Evolutionary conservation across 352 stramenopile genomes (phyloP), one percentile per base, ranked within the genome.

Genomic region (Phytophthora citricola): DNA sequence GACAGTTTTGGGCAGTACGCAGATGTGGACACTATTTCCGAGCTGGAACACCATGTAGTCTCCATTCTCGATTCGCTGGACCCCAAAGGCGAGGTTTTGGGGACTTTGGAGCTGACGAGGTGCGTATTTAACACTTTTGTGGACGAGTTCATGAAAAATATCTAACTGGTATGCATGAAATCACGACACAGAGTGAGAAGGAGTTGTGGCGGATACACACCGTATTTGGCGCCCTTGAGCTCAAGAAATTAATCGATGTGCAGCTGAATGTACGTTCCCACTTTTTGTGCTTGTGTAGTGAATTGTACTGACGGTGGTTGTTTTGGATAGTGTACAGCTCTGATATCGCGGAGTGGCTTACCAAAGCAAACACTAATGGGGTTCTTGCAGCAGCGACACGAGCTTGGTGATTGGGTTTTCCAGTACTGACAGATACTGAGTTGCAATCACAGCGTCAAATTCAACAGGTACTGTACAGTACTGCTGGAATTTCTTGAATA

Each of bases 291-390:
- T 58, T 29, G 11, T 39, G 9, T 47, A 32, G 1, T 10, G 29
- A 26, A 32, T 4, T 31, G 50, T 53, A 11, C 40, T 60, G 36
- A 63, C 17, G 11, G 22, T 15, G 26, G 8, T 20, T 31, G 8
- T 48, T 26, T 45, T 63, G 20, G 31, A 1, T 29, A 90, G 81
- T 92, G 79, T 73, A 9, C 58, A 27, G 66, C 71, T 10, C 48
- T 89, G 17, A 86, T 90, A 41, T 77, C 77, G 7, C 64, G 76
- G n/a, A 85, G 71, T 15, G 79, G 71, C 36, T 60, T 92, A 17
- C 27, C 67, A 4, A 59, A 62, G 7, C 49, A 72, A 20, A 32
- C 36, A 1, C 45, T 91, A 22, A 40, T 87, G 7, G 45, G 58
- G 2, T 67, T 71, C 17, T 48, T 91, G 3, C 52, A 63, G 6